Conservation (phyloP, 768 basidiomycete species). For the Trichaptum fuscoviolaceum region DNA sequence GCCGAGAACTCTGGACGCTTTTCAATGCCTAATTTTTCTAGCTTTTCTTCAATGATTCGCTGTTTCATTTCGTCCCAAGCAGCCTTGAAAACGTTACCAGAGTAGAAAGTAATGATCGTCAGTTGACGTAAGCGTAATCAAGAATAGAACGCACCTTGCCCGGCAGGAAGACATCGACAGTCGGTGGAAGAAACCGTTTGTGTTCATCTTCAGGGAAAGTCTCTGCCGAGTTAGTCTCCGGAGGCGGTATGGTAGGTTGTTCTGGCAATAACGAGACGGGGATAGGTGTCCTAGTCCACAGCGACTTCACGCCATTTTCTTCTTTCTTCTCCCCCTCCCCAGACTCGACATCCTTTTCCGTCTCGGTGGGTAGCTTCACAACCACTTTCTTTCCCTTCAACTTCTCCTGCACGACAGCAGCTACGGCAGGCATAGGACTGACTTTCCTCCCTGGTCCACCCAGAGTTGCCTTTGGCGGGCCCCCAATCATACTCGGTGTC, state of each 20-base stretch:
- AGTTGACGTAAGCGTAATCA: constrained; percentile 7
- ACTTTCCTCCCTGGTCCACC: constrained; percentile 77
- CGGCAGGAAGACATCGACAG: constrained; percentile 78
- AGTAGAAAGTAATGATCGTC: constrained; percentile 10
- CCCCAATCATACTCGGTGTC: constrained; percentile 63
- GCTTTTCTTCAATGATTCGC: constrained; percentile 71
- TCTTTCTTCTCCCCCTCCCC: constrained; percentile 29
- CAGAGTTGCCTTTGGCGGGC: constrained; percentile 82
- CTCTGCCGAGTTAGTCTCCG: constrained; percentile 42
- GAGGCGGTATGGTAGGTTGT: constrained; percentile 20
- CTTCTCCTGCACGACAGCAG: constrained; percentile 18
- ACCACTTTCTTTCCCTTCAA: constrained; percentile 58
- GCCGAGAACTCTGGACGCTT: constrained; percentile 31
- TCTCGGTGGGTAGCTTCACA: constrained; percentile 74
- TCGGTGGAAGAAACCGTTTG: constrained; percentile 52
- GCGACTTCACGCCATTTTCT: constrained; percentile 34
- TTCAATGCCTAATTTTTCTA: constrained; percentile 77
- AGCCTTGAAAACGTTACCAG: constrained; percentile 34
- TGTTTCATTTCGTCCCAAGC: constrained; percentile 74
- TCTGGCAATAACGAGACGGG: constrained; percentile 30
- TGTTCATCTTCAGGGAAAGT: constrained; percentile 61
- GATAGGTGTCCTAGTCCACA: constrained; percentile 62
- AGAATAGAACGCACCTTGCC: constrained; percentile 52
- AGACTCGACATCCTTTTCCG: constrained; percentile 23
- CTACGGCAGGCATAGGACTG: constrained; percentile 49